These are phyloP conservation scores for Entoloma clypeatum DNA, from an alignment of 1,284 basidiomycete genomes.

Conservation along the genomic window DNA sequence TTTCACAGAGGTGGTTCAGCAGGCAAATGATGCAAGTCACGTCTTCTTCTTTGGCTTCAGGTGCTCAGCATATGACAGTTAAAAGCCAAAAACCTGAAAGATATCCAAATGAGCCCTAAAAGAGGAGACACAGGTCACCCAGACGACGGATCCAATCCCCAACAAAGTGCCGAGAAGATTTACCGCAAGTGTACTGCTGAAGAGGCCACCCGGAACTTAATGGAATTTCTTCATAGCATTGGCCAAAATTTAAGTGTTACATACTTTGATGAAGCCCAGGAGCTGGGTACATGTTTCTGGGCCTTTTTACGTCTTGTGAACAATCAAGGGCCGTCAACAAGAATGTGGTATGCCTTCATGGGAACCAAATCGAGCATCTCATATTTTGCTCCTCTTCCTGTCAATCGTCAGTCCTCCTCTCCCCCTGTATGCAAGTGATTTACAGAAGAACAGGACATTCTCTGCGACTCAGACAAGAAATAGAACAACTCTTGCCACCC, in stretches of 20 bases:
- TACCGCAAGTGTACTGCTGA: conserved; percentile 8
- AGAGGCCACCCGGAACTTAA: conserved; percentile 9
- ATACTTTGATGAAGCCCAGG: conserved; percentile 18
- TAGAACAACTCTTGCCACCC: conserved; percentile 8
- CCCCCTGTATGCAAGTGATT: conserved; percentile 5
- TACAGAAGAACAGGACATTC: conserved; percentile 11
- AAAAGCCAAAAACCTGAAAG: too few relatives aligned
- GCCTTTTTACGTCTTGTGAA: conserved; percentile 15
- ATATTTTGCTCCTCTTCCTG: conserved; percentile 11
- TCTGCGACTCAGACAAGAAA: conserved; percentile 8
- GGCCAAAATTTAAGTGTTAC: conserved; percentile 11
- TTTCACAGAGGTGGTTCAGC: too few relatives aligned
- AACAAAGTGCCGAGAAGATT: too few relatives aligned
- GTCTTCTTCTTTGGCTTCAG: too few relatives aligned
- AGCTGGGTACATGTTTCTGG: conserved; percentile 9
- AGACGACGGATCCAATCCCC: too few relatives aligned
- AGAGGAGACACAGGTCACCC: too few relatives aligned
- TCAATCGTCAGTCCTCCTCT: conserved; percentile 9
- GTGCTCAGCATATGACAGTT: too few relatives aligned
- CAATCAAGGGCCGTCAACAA: conserved; percentile 8
- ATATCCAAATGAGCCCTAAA: too few relatives aligned
- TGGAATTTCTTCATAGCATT: conserved; percentile 11
- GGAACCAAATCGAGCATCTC: conserved; percentile 6
- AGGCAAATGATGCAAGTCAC: too few relatives aligned
- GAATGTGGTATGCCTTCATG: conserved; percentile 16